Evolutionary conservation across 2,329 filamentous ascomycete genomes (phyloP), one percentile per base, ranked within the genome.

Genomic region (Epichloe gansuensis): DNA sequence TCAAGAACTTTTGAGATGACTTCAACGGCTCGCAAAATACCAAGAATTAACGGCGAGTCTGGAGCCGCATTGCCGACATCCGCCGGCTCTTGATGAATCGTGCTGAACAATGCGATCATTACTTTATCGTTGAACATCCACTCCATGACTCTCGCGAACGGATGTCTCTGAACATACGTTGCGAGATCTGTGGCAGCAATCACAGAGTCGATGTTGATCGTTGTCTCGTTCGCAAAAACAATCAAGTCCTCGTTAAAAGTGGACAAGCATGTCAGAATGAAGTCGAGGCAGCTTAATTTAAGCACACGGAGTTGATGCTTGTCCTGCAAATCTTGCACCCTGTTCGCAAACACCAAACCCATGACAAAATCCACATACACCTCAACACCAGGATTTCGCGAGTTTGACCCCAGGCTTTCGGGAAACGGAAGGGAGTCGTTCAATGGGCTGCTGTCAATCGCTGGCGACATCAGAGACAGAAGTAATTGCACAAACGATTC

Each of bases 91-190:
- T 94, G 85, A 59, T 91, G 86, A 34, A 93, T 81, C 11, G 86
- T 81, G 53, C 81, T 77, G 67, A 96, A 91, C 2, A 98, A 71
- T 13, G 85, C 81, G 58, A 80, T 80, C 61, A 95, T 81, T 23
- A 96, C 88, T 58, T 86, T 88, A 62, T 94, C 88, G 64, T 95
- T 96, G 68, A 95, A 95, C 69, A 98, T 81, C 90, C 93, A 97
- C 64, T 98, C 93, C 87, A 97, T 96, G 15, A 95, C 85, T 54
- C 94, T 82, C 3, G 88, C 83, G 63, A 97, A 98, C 0, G 94
- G 91, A 69, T 98, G 94, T 51, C 95, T 78, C 25, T 83, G 81
- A 54, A 93, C 82, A 64, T 98, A 99, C 5, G 80, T 78, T 48
- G 83, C 81, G 4, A 97, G 74, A 52, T 87, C 86, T 3, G 84